Conservation (phyloP, 1,139 yeast genomes). For the Magnusiomyces starmeri region DNA sequence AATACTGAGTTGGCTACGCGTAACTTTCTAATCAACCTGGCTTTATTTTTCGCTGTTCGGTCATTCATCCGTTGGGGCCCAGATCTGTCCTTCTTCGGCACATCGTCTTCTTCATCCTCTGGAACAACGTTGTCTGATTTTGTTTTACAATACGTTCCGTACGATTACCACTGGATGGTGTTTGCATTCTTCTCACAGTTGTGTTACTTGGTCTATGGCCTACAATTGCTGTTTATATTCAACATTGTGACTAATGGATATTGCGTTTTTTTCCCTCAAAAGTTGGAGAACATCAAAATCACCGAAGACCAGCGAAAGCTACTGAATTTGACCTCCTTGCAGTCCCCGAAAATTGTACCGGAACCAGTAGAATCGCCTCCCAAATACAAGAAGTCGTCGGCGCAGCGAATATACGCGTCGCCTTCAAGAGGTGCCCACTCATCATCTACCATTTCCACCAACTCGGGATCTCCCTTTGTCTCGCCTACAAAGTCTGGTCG, state of each 20-base stretch:
- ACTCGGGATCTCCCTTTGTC: not conserved
- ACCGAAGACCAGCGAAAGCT: constrained; percentile 39
- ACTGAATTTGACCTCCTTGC: constrained; percentile 36
- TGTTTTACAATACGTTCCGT: not conserved
- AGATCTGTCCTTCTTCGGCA: too few relatives aligned
- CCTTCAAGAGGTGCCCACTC: not conserved
- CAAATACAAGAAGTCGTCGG: not conserved
- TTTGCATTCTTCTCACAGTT: not conserved
- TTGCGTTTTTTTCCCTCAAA: constrained; percentile 32
- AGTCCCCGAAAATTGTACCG: constrained; percentile 13
- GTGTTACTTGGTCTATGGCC: constrained; percentile 5
- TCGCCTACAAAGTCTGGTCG: not conserved
- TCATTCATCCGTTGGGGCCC: too few relatives aligned
- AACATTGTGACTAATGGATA: constrained; percentile 36
- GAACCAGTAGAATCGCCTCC: constrained; percentile 4
- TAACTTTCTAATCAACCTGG: not conserved
- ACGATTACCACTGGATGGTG: not conserved
- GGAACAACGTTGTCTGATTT: not conserved
- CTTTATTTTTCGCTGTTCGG: not conserved
- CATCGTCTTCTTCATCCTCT: not conserved
- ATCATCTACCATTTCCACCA: not conserved
- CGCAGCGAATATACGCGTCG: not conserved
- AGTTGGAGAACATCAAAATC: constrained; percentile 37
- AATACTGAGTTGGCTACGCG: constrained; percentile 4
- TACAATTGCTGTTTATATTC: constrained; percentile 34